phyloP scores from a whole-genome alignment of 73 alveolate species.

The Uronychia binucleata region DNA sequence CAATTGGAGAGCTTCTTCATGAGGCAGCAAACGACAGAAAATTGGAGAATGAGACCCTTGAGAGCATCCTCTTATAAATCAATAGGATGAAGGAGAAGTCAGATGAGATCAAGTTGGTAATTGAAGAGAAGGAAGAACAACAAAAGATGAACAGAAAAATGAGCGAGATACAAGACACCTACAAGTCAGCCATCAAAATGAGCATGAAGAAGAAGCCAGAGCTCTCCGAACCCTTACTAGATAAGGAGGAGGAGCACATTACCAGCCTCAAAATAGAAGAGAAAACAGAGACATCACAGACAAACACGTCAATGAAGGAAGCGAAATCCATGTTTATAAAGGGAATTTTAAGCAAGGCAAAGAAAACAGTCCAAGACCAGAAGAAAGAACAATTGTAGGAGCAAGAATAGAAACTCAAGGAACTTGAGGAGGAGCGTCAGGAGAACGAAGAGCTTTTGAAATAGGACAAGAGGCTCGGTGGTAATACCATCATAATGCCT shows the following conservation, averaged over 20 bases:
- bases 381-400: slow-evolving; percentile 21
- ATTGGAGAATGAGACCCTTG: slow-evolving; percentile 15
- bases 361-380: not conserved
- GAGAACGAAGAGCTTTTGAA: slow-evolving; percentile 28
- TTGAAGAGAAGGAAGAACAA: not conserved
- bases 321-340: not conserved
- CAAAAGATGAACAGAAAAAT: not conserved
- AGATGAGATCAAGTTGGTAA: not conserved
- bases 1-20: slow-evolving; percentile 71
- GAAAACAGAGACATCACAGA: not conserved
- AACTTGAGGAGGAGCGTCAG: not conserved
- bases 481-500: slow-evolving; percentile 40
- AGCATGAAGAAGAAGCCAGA: not conserved
- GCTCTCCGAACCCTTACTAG: not conserved
- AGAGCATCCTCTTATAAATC: slow-evolving; percentile 7
- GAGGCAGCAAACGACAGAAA: slow-evolving; percentile 21
- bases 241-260: not conserved
- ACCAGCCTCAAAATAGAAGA: not conserved
- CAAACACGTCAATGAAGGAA: not conserved
- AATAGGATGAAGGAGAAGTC: slow-evolving; percentile 21
- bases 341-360: not conserved
- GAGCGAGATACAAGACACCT: not conserved
- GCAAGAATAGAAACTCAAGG: slow-evolving; percentile 16
- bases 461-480: not conserved
- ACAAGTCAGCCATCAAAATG: not conserved